A percentile compares a stretch with the other conserved stretches of the same genome.
Evolutionary conservation across 1,284 basidiomycete species (phyloP).

Genomic region (Microbotryum violaceum): DNA sequence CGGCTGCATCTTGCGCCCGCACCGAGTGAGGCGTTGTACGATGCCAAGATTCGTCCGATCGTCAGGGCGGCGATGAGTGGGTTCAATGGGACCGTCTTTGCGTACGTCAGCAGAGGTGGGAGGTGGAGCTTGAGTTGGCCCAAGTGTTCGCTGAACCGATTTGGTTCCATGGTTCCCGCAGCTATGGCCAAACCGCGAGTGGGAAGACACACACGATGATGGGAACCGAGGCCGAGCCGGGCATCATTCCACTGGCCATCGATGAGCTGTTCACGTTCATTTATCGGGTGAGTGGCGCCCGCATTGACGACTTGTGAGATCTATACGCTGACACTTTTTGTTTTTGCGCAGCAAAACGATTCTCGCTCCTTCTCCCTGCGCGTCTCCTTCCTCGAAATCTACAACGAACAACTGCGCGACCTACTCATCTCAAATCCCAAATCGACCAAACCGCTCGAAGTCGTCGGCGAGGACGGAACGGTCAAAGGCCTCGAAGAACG

Average conservation of each 20-base stretch:
- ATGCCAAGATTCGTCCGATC: conserved; percentile 46
- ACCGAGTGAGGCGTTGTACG: conserved; percentile 44
- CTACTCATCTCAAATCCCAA: conserved; percentile 38
- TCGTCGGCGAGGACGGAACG: conserved; percentile 29
- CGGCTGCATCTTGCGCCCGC: conserved; percentile 41
- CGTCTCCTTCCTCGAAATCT: conserved; percentile 53
- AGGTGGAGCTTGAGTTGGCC: background rate
- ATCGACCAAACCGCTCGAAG: conserved; percentile 32
- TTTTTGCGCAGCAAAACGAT: conserved; percentile 35
- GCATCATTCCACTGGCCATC: conserved; percentile 51
- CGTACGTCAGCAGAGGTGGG: conserved; percentile 20
- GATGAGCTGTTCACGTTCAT: conserved; percentile 49
- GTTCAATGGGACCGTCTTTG: conserved; percentile 51
- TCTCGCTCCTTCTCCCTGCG: conserved; percentile 45
- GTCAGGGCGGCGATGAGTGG: conserved; percentile 50
- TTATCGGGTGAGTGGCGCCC: conserved; percentile 38
- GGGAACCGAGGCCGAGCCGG: conserved; percentile 46
- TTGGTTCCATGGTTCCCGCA: conserved; percentile 14
- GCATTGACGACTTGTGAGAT: background rate
- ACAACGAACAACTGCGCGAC: conserved; percentile 53
- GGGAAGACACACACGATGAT: conserved; percentile 47
- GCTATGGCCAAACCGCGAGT: conserved; percentile 46
- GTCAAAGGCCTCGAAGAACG: conserved; percentile 46
- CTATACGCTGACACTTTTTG: background rate
- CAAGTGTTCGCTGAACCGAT: background rate